phyloP scores from a whole-genome alignment of 1,284 basidiomycete species.

The Macrocybe sp. region DNA sequence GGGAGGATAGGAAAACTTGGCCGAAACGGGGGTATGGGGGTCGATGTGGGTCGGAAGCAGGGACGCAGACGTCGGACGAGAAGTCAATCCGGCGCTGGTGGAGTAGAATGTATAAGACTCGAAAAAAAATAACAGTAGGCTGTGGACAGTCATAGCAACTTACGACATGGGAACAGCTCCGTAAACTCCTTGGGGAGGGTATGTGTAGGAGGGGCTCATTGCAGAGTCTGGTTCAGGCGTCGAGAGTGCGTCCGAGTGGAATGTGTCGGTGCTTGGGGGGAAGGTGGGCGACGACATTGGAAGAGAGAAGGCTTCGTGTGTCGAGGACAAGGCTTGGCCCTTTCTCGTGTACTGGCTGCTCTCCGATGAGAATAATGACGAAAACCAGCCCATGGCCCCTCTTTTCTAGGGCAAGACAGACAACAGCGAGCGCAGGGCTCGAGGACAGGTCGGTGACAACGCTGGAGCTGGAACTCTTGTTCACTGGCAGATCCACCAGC shows the following conservation, averaged over 20 bases:
- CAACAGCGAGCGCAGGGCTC: no score
- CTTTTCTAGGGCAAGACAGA: no score
- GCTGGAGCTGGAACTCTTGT: no score
- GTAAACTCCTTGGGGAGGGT: constrained; percentile 63
- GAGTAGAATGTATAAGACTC: not conserved
- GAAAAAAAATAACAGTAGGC: constrained; percentile 3
- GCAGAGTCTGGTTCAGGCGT: constrained; percentile 43
- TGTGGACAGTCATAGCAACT: constrained; percentile 21
- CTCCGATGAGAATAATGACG: constrained; percentile 52
- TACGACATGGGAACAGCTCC: constrained; percentile 58
- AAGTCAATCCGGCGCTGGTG: constrained; percentile 32
- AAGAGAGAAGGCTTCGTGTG: constrained; percentile 75
- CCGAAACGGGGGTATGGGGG: constrained; percentile 37
- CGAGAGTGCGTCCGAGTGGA: constrained; percentile 46
- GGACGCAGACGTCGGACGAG: constrained; percentile 49
- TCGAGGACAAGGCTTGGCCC: constrained; percentile 63
- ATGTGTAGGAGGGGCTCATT: constrained; percentile 54
- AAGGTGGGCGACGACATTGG: constrained; percentile 64
- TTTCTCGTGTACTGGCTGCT: constrained; percentile 41
- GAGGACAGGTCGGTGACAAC: no score
- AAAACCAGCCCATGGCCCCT: constrained; percentile 62
- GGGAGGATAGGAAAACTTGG: constrained; percentile 60
- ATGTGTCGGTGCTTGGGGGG: constrained; percentile 49
- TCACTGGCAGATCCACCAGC: no score
- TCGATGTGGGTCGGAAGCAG: constrained; percentile 64